Evolutionary conservation across 2,329 filamentous ascomycete genomes (phyloP), one percentile per base, ranked within the genome.

Genomic region (Colletotrichum cereale): DNA sequence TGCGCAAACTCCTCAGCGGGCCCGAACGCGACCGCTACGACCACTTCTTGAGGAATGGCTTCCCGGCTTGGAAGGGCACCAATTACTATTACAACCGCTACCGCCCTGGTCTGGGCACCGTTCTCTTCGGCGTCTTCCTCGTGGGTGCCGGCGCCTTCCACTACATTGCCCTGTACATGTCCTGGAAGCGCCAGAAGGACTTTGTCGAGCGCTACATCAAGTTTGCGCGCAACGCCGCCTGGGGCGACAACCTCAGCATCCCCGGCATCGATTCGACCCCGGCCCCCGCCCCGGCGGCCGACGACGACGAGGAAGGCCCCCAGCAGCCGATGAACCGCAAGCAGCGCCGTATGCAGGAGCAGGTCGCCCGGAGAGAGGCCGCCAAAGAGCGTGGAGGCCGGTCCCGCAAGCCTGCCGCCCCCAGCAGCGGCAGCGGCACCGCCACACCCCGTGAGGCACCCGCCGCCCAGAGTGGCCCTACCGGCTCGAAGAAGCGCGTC

Each of bases 11-110:
- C 78, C 91, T 99, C 63, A 91, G 93, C 76, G 94, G 96, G 1
- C 86, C 92, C 3, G 89, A 89, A 66, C 90, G 96, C 74, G 93
- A 94, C 76, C 92, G 96, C 74, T 99, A 99, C 83, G 96, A 99
- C 81, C 92, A 98, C 82, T 99, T 98, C 85, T 84, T 98, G 72
- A 84, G 86, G 80, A 95, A 98, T 82, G 96, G 96, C 73, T 99
- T 99, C 85, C 96, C 96, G 40, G 90, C 90, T 67, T 99, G 96
- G 96, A 95, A 96, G 85, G 96, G 96, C 70, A 98, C 96, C 55
- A 96, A 96, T 73, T 99, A 99, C 88, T 99, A 98, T 88, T 99
- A 99, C 86, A 91, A 91, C 77, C 91, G 96, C 69, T 98, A 96
- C 87, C 90, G 96, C 26, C 96, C 96, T 2, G 96, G 96, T 11